Evolutionary conservation across 2,329 filamentous ascomycete species (phyloP), one percentile per base, ranked within the genome.

Genomic region (Colletotrichum godetiae): DNA sequence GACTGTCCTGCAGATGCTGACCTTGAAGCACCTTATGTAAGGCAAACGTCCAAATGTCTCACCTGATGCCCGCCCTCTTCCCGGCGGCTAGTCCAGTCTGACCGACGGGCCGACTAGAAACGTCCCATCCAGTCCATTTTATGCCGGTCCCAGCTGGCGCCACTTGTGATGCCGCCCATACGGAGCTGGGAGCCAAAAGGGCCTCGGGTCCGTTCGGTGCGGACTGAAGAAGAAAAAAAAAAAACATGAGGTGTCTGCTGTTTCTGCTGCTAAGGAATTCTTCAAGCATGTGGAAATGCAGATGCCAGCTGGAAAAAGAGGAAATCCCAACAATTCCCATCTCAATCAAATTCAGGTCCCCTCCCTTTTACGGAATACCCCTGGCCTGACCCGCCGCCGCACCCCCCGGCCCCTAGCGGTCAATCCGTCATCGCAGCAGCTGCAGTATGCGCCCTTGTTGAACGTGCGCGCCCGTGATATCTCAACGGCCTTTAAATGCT

Each of bases 41-140:
- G 42, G 42, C 8, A 49, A 42, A 19, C 4, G 42, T 22, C 8
- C 42, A n/a, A 22, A 4, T 49, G 42, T 49, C 42, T 49, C 42
- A 49, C 42, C 42, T 49, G 42, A 22, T 11, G 42, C 37, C 37
- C 42, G 29, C 35, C 52, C 11, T 31, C 42, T 3, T 4, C 46
- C 37, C 59, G 59, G 58, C 70, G 42, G 59, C 24, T 22, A 59
- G 42, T 31, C n/a, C 55, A 73, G 22, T 73, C 60, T 65, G 58
- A 56, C 70, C 66, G 70, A 73, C 66, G 70, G 70, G n/a, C 70
- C 66, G 66, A 33, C 29, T 1, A 3, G 8, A 37, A 10, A 42
- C 33, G 57, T 37, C 10, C 1, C 22, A 22, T 11, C 11, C 49
- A 27, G 52, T 27, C 19, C 31, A 12, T 35, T 37, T 4, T 31